Evolutionary conservation across 768 basidiomycete species (phyloP).

Genomic region (Hericium erinaceus): DNA sequence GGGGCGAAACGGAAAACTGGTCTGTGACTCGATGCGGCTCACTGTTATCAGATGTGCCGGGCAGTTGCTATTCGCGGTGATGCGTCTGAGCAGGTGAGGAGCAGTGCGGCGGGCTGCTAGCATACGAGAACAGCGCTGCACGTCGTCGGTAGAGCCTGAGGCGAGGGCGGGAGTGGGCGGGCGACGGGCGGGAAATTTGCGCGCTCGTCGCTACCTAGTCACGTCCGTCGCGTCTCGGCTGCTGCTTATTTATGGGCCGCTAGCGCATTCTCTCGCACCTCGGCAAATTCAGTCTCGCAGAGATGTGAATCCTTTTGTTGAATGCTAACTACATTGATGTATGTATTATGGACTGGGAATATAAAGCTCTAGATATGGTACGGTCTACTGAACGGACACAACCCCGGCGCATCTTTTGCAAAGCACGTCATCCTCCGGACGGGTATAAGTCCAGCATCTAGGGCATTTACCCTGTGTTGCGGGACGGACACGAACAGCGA

Average conservation of each 20-base stretch:
- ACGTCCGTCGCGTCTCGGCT: not conserved
- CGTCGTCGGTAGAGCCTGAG: not conserved
- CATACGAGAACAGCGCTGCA: constrained; percentile 3
- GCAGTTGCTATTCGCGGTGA: not conserved
- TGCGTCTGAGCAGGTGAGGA: not conserved
- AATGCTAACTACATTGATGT: no score
- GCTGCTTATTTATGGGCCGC: no score
- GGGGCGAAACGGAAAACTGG: not conserved
- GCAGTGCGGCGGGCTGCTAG: constrained; percentile 1
- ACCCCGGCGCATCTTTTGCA: constrained; percentile 54
- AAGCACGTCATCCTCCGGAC: constrained; percentile 37
- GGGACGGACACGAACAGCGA: constrained; percentile 51
- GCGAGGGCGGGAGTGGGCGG: not conserved
- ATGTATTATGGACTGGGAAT: not conserved
- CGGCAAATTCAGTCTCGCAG: not conserved
- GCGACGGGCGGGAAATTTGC: not conserved
- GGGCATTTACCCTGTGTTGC: constrained; percentile 68
- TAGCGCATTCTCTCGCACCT: no score
- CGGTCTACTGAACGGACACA: constrained; percentile 6
- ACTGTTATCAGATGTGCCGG: constrained; percentile 14
- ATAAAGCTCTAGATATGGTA: constrained; percentile 7
- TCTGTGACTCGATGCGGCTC: constrained; percentile 14
- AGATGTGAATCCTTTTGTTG: not conserved
- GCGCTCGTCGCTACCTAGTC: not conserved
- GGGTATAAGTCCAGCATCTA: constrained; percentile 81